phyloP scores from a whole-genome alignment of 1,284 basidiomycete genomes.

The Anthracocystis walkeri region DNA sequence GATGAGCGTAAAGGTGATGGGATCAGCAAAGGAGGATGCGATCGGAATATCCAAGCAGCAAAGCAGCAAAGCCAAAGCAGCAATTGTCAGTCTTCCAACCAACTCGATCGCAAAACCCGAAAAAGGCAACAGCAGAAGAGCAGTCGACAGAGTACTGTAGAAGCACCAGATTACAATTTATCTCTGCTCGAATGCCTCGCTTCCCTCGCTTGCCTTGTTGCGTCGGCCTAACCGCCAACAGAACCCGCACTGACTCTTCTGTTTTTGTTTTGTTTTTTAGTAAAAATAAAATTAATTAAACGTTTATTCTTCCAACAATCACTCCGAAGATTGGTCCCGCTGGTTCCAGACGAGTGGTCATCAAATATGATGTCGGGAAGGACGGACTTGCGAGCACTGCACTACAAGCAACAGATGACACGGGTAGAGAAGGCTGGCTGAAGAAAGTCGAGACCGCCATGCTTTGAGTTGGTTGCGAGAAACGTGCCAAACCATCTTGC shows the following conservation, averaged over 20 bases:
- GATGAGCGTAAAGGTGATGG: background rate
- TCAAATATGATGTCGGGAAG: background rate
- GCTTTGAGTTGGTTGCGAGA: background rate
- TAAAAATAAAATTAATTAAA: background rate
- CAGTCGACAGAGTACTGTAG: background rate
- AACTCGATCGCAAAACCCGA: constrained; percentile 7
- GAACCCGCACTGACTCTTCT: background rate
- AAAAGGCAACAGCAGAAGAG: constrained; percentile 1
- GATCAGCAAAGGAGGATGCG: background rate
- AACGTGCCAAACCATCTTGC: background rate
- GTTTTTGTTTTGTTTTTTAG: background rate
- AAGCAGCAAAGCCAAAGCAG: background rate
- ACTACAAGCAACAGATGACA: too few relatives aligned
- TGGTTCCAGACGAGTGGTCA: background rate
- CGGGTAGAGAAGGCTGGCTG: too few relatives aligned
- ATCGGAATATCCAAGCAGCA: constrained; percentile 4
- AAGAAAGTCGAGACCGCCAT: background rate
- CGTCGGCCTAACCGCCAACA: constrained; percentile 1
- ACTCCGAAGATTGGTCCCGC: background rate
- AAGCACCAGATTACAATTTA: too few relatives aligned
- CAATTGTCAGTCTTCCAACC: constrained; percentile 9
- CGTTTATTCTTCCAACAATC: background rate
- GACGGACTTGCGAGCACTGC: background rate
- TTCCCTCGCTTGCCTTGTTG: background rate
- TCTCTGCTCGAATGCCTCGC: constrained; percentile 4